These are phyloP conservation scores for Eutrema salsugineum DNA, from an alignment of 441 rosid genomes.

Conservation along the genomic window DNA sequence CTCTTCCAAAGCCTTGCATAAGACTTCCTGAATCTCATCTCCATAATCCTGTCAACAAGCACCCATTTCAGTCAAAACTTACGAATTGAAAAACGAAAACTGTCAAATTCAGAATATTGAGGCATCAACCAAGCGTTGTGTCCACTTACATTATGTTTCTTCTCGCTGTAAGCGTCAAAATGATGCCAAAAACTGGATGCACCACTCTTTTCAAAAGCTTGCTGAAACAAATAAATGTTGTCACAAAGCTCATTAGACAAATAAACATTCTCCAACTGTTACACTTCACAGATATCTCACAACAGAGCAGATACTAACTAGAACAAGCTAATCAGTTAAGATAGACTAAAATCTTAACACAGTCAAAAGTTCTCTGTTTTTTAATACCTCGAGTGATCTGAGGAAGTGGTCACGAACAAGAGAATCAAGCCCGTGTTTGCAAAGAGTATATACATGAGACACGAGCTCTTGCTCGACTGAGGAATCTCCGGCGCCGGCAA, in stretches of 20 bases:
- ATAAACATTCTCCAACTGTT: background rate
- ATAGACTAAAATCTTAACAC: background rate
- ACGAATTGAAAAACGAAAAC: background rate
- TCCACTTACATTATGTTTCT: constrained; percentile 37
- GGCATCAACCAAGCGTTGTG: background rate
- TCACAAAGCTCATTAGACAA: background rate
- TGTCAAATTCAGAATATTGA: background rate
- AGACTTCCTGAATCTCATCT: constrained; percentile 55
- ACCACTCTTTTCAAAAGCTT: constrained; percentile 54
- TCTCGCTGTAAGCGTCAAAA: constrained; percentile 55
- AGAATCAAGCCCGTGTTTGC: constrained; percentile 67
- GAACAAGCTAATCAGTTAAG: too few species aligned
- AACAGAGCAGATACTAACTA: background rate
- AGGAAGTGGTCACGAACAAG: constrained; percentile 75
- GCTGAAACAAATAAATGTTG: constrained; percentile 40
- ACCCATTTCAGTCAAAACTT: background rate
- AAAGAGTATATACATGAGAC: constrained; percentile 53
- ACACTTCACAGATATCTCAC: background rate
- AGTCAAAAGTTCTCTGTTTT: background rate
- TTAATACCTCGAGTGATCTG: constrained; percentile 53
- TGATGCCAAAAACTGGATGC: constrained; percentile 68
- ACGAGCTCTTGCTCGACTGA: constrained; percentile 44
- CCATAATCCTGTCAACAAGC: constrained; percentile 39
- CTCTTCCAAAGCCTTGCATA: constrained; percentile 69
- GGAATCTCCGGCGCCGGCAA: constrained; percentile 40